Evolutionary conservation across 1,284 basidiomycete species (phyloP), one percentile per base, ranked within the genome.

Genomic region (Neolentinus lepideus): DNA sequence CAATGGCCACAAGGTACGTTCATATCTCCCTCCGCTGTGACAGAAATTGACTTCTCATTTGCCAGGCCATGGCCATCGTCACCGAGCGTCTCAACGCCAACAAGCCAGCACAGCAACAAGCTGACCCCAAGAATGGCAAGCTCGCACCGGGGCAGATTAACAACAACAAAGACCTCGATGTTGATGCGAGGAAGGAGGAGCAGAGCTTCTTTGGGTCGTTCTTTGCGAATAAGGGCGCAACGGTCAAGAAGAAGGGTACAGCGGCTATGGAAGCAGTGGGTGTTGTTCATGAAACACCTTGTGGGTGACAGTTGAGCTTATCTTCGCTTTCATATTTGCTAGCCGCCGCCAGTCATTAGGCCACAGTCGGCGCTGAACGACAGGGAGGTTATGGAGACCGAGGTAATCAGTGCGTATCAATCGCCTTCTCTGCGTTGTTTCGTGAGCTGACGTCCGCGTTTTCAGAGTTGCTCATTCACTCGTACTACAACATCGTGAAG

Each of bases 401-500:
- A 99, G 67, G 95, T 99, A 59, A 99, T 99, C 84, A 99, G 92
- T 94, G 71, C 74, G 92, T 88, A 43, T 67, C 27, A 6, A 8
- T 43, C 24, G 9, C 27, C 47, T 46, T 46, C 47, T 57, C 25
- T 61, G 54, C 35, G 19, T 36, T 43, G 35, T 48, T 24, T 45
- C 21, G 26, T 26, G 27, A 56, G 12, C 36, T 52, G 22, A 38
- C 58, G 24, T 56, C 55, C 19, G 26, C 25, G 38, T 55, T 33
- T 55, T 19, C 64, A 94, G 92, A 94, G 70, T 78, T 94, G 47
- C 83, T 96, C 64, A 95, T 96, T 62, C 81, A 88, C 67, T 95
- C 92, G 3, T 97, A 98, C 75, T 97, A 90, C 79, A 94, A 95
- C 72, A 93, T 98, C 61, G 93, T 98, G 60, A 98, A 99, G 80